Evolutionary conservation across 352 stramenopile species (phyloP).

Genomic region (Phytophthora pluvialis): DNA sequence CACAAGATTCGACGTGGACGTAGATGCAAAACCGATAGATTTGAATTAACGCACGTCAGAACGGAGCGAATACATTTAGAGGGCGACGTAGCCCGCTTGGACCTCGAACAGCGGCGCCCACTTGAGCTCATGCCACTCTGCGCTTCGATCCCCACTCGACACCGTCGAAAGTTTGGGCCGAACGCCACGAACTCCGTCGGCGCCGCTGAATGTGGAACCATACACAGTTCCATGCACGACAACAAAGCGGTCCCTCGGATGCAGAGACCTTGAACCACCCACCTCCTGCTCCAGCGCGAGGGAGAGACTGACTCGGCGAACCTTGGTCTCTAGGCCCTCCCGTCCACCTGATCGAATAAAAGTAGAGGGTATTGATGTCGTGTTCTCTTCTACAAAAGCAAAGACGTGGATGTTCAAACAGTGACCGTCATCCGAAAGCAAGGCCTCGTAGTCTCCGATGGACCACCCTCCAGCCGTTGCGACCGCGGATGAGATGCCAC

Average conservation of each 20-base stretch:
- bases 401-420: conserved; percentile 13
- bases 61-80: not conserved
- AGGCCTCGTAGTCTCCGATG: conserved; percentile 19
- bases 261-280: not conserved
- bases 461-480: conserved; percentile 19
- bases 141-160: not conserved
- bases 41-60: too few relatives aligned
- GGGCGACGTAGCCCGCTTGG: not conserved
- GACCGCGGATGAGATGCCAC: conserved; percentile 25
- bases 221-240: conserved; percentile 16
- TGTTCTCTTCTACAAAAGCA: conserved; percentile 1
- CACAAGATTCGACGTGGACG: too few relatives aligned
- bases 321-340: not conserved
- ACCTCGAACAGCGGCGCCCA: conserved; percentile 1
- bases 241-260: not conserved
- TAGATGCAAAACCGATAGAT: too few relatives aligned
- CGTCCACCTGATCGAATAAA: not conserved
- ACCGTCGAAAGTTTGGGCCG: too few relatives aligned
- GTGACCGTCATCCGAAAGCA: not conserved
- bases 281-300: conserved; percentile 7
- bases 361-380: not conserved
- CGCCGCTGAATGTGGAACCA: conserved; percentile 2
- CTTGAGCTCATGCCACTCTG: not conserved
- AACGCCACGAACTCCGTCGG: too few relatives aligned
- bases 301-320: conserved; percentile 7